Evolutionary conservation across 2,329 filamentous ascomycete species (phyloP), one percentile per base, ranked within the genome.

Genomic region (Davidsoniella neocaledoniae): DNA sequence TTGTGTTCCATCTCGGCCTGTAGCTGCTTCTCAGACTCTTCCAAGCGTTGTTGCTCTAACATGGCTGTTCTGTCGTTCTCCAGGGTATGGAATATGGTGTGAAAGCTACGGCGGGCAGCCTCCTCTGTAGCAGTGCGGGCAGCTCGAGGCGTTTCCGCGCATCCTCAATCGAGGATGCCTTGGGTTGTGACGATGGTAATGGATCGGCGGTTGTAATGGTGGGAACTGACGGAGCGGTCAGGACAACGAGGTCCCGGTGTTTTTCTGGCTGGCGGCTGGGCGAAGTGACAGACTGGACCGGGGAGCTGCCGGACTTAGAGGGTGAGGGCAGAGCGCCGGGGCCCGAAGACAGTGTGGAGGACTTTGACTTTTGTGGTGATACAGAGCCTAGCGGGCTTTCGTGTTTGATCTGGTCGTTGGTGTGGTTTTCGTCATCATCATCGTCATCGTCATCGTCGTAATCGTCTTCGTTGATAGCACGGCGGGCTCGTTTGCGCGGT

Each of bases 61-160:
- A 98, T 96, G 45, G 91, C 91, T 58, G 90, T 86, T 50, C 86
- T 78, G 62, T 98, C 91, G 62, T 90, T 91, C 64, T 98, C 91
- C 29, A 96, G 72, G 1, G 91, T 95, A 64, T 94, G 90, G 64
- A 96, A 94, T 56, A 94, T 74, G 8, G 86, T 93, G 61, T 94
- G 83, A 64, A 95, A 96, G 65, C 83, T 91, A 58, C 79, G 77
- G 66, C 87, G 87, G 41, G 86, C 91, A 46, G 84, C 82, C 60
- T 94, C 86, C 60, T 94, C 90, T 44, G 85, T 88, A 26, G 84
- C 86, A 62, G 82, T 88, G 62, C 91, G 91, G 57, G 86, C 86
- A 61, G 94, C 85, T 96, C 88, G 55, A 96, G 67, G 64, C 88
- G 86, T 66, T 94, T 94, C 60, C 91, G 85, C 63, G 86, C 84